Evolutionary conservation across 345 rosid species (phyloP), one percentile per base, ranked within the genome.

Genomic region (Populus alba): DNA sequence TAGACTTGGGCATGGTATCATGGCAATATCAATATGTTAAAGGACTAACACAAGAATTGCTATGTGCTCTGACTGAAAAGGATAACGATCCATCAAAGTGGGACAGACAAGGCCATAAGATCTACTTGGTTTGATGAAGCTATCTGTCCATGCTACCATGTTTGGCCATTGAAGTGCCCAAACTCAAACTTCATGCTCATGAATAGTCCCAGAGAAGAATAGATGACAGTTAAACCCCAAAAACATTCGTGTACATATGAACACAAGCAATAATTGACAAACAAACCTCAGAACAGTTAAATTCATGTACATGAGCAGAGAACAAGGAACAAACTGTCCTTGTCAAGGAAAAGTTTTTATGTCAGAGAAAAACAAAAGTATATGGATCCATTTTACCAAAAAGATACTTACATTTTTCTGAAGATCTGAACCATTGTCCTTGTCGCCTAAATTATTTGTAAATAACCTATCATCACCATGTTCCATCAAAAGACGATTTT

Each of bases 401-500:
- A 71, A 3, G 6, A 23, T 15, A 45, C 90, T 1, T 92, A 94
- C 99, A 83, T 87, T 87, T 87, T 87, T 85, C 67, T 85, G 91
- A 80, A 75, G 79, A 82, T 83, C 88, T 62, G 87, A 80, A 68
- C 78, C 75, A 72, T 73, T 87, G 43, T 73, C 86, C 81, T 83
- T 83, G 74, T 85, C 89, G 76, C 83, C 82, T 76, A 88, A 83
- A 75, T 89, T 79, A 84, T 75, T 86, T 69, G 89, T 67, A 83
- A 82, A 85, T 47, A 91, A 80, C 80, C 83, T 73, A 80, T 87
- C 92, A 81, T 88, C 89, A 39, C 83, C 80, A 49, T 57, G 90
- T 78, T 88, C 99, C 80, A 82, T 87, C 79, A 86, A 75, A 72
- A 89, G 85, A 61, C 94, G 95, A 85, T 92, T 92, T 88, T 94